A percentile compares a stretch with the other conserved stretches of the same genome.
Conservation (phyloP, 768 basidiomycete species). For the Leucosporidium yakuticum region DNA sequence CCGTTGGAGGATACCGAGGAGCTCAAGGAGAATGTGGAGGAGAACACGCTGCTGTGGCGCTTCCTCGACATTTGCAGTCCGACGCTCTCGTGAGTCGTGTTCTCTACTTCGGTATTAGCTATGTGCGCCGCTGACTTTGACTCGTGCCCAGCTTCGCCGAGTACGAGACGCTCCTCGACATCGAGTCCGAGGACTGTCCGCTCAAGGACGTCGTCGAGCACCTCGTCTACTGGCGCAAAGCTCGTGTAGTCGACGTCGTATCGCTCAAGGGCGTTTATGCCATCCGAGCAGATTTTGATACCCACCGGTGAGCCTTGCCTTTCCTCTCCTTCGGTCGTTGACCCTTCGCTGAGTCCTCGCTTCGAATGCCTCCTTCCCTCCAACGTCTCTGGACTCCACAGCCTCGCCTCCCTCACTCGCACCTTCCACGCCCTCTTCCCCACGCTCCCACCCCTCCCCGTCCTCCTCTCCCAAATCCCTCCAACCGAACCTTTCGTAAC, state of each 20-base stretch:
- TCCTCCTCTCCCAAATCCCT: conserved; percentile 69
- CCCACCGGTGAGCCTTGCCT: conserved; percentile 43
- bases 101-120: neutral
- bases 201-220: conserved; percentile 64
- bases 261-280: conserved; percentile 76
- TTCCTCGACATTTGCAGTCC: conserved; percentile 70
- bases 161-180: conserved; percentile 71
- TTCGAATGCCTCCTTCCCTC: neutral
- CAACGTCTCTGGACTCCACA: conserved; percentile 37
- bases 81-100: conserved; percentile 61
- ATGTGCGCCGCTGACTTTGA: neutral
- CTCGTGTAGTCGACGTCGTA: conserved; percentile 80
- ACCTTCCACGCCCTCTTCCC: conserved; percentile 63
- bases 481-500: conserved; percentile 67
- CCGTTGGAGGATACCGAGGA: conserved; percentile 60
- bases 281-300: conserved; percentile 59
- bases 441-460: conserved; percentile 63
- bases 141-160: conserved; percentile 53
- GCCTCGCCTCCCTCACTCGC: conserved; percentile 53
- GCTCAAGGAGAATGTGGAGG: conserved; percentile 54
- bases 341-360: conserved; percentile 25
- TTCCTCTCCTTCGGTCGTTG: conserved; percentile 45
- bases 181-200: conserved; percentile 60
- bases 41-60: conserved; percentile 38
- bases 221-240: conserved; percentile 82